These are phyloP conservation scores for Arthrobotrys pseudoclavata DNA, from an alignment of 2,329 filamentous ascomycete genomes.

Conservation along the genomic window DNA sequence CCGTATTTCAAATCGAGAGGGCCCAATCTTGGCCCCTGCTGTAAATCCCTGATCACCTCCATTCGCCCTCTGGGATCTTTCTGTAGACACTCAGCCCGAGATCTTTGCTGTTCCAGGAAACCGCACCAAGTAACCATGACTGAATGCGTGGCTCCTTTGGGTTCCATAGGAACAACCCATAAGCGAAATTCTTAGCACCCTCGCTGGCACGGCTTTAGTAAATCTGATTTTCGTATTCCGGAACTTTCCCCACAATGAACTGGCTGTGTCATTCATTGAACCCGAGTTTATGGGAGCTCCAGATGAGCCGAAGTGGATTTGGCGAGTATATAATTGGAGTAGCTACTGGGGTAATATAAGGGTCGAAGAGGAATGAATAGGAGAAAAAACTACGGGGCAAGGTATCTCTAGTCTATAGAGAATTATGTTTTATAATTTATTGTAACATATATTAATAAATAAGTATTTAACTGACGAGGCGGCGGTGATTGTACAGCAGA, in stretches of 20 bases:
- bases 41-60: constrained; percentile 4
- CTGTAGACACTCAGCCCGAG: constrained; percentile 5
- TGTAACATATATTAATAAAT: not conserved
- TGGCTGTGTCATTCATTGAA: constrained; percentile 34
- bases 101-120: constrained; percentile 19
- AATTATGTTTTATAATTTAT: not conserved
- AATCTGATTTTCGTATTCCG: constrained; percentile 9
- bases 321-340: not conserved
- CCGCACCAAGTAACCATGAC: constrained; percentile 30
- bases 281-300: constrained; percentile 36
- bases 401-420: not conserved
- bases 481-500: not conserved
- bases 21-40: not conserved
- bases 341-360: not conserved
- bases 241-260: constrained; percentile 19
- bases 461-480: not conserved
- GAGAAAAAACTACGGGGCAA: not conserved
- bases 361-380: not conserved
- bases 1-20: not conserved
- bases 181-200: constrained; percentile 10
- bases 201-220: not conserved
- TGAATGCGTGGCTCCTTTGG: constrained; percentile 14
- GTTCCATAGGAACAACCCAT: constrained; percentile 13
- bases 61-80: constrained; percentile 6
- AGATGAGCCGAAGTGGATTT: constrained; percentile 18